Base-by-base conservation (phyloP, 83 land plant species). In the Isoetes engelmannii region DNA sequence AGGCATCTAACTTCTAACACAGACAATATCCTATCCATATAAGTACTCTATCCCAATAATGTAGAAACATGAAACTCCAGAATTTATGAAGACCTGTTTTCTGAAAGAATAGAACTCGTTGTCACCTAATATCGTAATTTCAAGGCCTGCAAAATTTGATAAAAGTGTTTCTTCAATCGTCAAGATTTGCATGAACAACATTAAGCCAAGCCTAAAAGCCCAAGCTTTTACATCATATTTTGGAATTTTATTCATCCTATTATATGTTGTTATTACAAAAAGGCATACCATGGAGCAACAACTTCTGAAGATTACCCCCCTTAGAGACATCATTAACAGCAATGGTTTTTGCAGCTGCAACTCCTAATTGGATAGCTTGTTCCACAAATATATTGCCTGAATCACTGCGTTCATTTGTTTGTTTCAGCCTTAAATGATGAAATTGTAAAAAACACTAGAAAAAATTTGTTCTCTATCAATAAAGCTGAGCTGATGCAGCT, bases 61-160 rank as follows among this genome's bases (percentile, higher is more conserved):
- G 37, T 28, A 28, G 37, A 28, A 28, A 28, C 37, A 28, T 28
- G 37, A 28, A 28, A 28, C 37, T 28, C 0, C 37, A 28, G 37
- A 28, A 28, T 0, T 28, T 28, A 28, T 28, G 37, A 28, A 28
- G 37, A 90, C 98, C 87, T 86, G 85, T 72, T 80, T 84, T 50
- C 96, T 67, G 63, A 82, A 93, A 10, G 96, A 90, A 61, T 93
- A 93, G 64, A 90, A 90, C 56, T 89, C 88, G 65, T 90, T 93
- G 80, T 76, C 78, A 6, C 96, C 98, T 57, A 89, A 70, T 10
- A 93, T 86, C 59, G 89, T 89, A 61, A 93, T 88, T 56, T 93
- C 87, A 21, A 93, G 77, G 50, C 95, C 97, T 92, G 95, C 77
- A 81, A 49, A 10, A 21, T 46, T 15, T 28, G 2, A 28, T 28